Conservation (phyloP, 768 basidiomycete genomes). For the Thelephora aurantiotincta region DNA sequence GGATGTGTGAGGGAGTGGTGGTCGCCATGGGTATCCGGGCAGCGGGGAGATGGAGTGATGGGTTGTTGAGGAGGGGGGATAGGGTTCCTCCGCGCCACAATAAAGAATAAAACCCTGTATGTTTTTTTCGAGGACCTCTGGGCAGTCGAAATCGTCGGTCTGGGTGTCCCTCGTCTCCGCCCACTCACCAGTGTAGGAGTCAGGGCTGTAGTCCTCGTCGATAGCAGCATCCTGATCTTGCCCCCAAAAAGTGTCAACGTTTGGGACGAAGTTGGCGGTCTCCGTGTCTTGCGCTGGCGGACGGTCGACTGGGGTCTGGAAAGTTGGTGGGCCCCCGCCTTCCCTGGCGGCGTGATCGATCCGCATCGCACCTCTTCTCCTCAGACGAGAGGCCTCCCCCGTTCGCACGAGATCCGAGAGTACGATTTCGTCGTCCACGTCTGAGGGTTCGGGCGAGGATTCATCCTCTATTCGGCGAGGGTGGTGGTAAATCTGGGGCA, state of each 20-base stretch:
- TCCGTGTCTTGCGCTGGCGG: slow-evolving; percentile 3
- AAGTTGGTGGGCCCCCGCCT: slow-evolving; percentile 9
- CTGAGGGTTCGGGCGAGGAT: slow-evolving; percentile 18
- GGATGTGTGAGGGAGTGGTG: slow-evolving; percentile 8
- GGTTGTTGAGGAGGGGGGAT: slow-evolving; percentile 3
- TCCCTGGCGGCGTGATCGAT: slow-evolving; percentile 27
- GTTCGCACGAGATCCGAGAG: slow-evolving; percentile 63
- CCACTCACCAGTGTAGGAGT: slow-evolving; percentile 7
- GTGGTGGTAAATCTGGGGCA: slow-evolving; percentile 18
- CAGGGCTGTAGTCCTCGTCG: not conserved
- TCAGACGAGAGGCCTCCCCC: slow-evolving; percentile 58
- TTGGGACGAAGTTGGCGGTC: slow-evolving; percentile 7
- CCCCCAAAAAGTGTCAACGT: slow-evolving; percentile 4
- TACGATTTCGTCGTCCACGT: slow-evolving; percentile 55
- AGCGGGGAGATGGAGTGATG: slow-evolving; percentile 22
- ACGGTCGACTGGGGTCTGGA: slow-evolving; percentile 2
- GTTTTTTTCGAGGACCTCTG: slow-evolving; percentile 14
- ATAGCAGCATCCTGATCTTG: not conserved
- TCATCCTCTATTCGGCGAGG: slow-evolving; percentile 11
- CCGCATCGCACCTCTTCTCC: slow-evolving; percentile 61
- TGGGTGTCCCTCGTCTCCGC: slow-evolving; percentile 9
- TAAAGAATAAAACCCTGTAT: slow-evolving; percentile 23
- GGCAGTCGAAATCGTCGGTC: slow-evolving; percentile 5
- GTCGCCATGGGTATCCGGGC: slow-evolving; percentile 15
- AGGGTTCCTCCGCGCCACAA: slow-evolving; percentile 19